These are phyloP conservation scores for Eragrostis nindensis DNA, from an alignment of 176 grass and related monocot species.

Conservation along the genomic window DNA sequence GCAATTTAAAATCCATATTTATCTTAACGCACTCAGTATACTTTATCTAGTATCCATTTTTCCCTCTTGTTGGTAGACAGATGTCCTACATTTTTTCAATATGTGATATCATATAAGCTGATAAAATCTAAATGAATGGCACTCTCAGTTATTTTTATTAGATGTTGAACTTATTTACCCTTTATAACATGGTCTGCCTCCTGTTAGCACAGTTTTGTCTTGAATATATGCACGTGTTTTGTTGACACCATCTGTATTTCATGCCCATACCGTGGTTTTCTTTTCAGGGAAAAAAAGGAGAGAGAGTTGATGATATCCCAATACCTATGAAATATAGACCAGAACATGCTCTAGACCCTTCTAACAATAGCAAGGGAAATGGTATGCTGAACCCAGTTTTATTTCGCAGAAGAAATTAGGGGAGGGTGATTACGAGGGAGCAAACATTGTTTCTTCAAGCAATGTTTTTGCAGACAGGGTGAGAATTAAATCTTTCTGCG, in stretches of 20 bases:
- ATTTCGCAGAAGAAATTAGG: slow-evolving; percentile 42
- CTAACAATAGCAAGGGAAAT: slow-evolving; percentile 44
- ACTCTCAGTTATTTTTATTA: not conserved
- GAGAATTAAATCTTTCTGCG: slow-evolving; percentile 28
- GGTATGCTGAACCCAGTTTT: slow-evolving; percentile 43
- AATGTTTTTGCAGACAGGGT: slow-evolving; percentile 68
- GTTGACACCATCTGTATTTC: slow-evolving; percentile 1
- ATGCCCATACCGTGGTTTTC: not conserved
- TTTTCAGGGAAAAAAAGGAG: slow-evolving; percentile 60
- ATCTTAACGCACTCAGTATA: slow-evolving; percentile 9
- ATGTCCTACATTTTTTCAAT: slow-evolving; percentile 8
- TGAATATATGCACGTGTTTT: slow-evolving; percentile 21
- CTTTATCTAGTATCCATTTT: not conserved
- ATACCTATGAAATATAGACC: slow-evolving; percentile 43
- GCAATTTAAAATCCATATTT: slow-evolving; percentile 4
- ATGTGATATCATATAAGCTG: not conserved
- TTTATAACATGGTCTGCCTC: not conserved
- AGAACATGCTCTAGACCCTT: slow-evolving; percentile 52
- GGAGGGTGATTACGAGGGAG: slow-evolving; percentile 47
- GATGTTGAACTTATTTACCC: not conserved
- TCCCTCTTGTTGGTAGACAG: not conserved
- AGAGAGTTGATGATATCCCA: slow-evolving; percentile 40
- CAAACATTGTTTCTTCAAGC: slow-evolving; percentile 50
- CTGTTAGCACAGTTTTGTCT: not conserved
- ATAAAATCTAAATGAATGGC: not conserved